A percentile compares a stretch with the other conserved stretches of the same genome.
These are phyloP conservation scores for Candida oleophila DNA, from an alignment of 805 yeast species.

Conservation along the genomic window DNA sequence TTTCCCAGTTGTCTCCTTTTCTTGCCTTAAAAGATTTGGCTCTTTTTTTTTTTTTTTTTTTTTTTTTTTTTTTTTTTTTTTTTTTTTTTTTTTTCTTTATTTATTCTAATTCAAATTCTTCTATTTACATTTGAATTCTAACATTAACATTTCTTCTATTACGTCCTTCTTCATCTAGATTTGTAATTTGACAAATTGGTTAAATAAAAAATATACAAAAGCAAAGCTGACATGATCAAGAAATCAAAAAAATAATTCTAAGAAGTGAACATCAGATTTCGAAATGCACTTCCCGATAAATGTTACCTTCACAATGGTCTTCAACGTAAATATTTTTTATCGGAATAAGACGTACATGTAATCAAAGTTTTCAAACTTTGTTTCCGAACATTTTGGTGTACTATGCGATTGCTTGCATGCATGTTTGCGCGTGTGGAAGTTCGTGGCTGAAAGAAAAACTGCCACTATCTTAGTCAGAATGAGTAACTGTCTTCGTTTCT, in stretches of 20 bases:
- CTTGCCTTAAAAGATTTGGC: not conserved
- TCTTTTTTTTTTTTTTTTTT: not conserved
- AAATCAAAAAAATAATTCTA: not conserved
- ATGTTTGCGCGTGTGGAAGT: not conserved
- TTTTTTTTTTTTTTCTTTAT: not conserved
- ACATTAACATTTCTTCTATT: no score
- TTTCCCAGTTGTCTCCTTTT: not conserved
- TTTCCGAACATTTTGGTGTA: not conserved
- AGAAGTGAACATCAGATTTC: not conserved
- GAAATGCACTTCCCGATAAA: not conserved
- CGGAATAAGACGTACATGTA: not conserved
- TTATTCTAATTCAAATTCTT: not conserved
- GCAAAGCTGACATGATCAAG: not conserved
- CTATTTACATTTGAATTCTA: not conserved
- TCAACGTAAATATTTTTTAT: not conserved
- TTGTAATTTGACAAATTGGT: no score
- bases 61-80: not conserved
- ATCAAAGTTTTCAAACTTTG: not conserved
- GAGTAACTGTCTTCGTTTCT: no score
- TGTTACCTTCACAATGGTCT: not conserved
- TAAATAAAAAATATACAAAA: no score
- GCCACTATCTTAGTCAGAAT: no score
- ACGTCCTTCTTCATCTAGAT: no score
- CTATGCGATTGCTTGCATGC: not conserved
- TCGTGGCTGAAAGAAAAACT: not conserved